Conservation (phyloP, 225 moss, liverwort and hornwort genomes). For the Pseudoscleropodium purum region DNA sequence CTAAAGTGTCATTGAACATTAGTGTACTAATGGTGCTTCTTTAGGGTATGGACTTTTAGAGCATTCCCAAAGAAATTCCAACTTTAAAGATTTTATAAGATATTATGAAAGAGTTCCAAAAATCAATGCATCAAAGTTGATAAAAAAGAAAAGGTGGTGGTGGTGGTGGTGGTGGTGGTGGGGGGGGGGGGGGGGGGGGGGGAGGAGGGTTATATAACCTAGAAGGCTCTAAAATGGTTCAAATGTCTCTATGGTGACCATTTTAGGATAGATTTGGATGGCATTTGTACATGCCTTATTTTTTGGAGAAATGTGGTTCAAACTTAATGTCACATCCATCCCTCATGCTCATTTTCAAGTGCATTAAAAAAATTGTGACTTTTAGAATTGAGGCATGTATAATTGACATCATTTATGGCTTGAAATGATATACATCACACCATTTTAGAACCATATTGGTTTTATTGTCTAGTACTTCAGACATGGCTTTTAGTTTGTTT, state of each 20-base stretch:
- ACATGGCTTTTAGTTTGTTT: not conserved
- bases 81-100: not conserved
- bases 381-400: not conserved
- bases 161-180: no score
- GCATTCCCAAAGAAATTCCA: not conserved
- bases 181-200: no score
- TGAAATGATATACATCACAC: not conserved
- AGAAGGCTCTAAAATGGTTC: not conserved
- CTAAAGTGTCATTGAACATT: not conserved
- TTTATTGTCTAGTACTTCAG: not conserved
- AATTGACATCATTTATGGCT: not conserved
- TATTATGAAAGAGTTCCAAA: not conserved
- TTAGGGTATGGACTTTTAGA: not conserved
- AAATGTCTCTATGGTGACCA: not conserved
- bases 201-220: no score
- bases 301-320: not conserved
- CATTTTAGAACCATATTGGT: not conserved
- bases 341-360: accelerated
- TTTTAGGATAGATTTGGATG: not conserved
- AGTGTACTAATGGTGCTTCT: accelerated
- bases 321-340: no score
- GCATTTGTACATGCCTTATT: not conserved
- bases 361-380: not conserved
- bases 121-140: not conserved
- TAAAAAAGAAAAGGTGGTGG: no score